Conservation (phyloP, 305 asterid genomes). For the Fraxinus angustifolia region DNA sequence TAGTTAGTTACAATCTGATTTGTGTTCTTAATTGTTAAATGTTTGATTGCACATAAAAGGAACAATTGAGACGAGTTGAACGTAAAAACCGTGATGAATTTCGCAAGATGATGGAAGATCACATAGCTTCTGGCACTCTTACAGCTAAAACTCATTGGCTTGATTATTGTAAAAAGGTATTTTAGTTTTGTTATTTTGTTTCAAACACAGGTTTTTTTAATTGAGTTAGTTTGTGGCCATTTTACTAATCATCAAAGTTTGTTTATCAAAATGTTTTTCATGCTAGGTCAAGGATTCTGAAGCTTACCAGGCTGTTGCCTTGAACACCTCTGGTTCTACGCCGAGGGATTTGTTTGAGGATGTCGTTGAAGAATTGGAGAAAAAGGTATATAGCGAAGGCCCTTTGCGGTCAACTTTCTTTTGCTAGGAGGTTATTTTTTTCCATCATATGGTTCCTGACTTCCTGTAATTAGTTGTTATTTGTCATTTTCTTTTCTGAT, state of each 20-base stretch:
- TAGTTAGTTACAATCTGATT: constrained; percentile 11
- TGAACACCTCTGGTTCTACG: constrained; percentile 81
- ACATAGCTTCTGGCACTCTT: constrained; percentile 69
- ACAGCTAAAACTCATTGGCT: constrained; percentile 92
- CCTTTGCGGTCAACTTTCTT: background rate
- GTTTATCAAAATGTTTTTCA: background rate
- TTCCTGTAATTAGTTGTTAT: background rate
- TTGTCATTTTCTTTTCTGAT: background rate
- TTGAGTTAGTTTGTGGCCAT: constrained; percentile 12
- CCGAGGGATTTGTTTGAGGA: constrained; percentile 95
- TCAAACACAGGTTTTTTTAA: background rate
- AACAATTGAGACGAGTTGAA: constrained; percentile 76
- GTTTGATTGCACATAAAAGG: constrained; percentile 39
- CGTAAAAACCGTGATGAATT: constrained; percentile 93
- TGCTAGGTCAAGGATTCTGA: constrained; percentile 74
- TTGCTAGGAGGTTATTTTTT: background rate
- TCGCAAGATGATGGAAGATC: constrained; percentile 86
- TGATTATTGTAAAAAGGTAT: constrained; percentile 81
- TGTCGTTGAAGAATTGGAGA: constrained; percentile 71
- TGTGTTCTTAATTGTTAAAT: constrained; percentile 20
- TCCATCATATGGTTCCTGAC: background rate
- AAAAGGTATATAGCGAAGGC: constrained; percentile 45
- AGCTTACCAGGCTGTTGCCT: constrained; percentile 77
- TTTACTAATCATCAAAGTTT: background rate
- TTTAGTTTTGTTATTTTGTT: background rate